Evolutionary conservation across 108 stramenopile species (phyloP), one percentile per base, ranked within the genome.

Genomic region (Aurantiochytrium sp.): DNA sequence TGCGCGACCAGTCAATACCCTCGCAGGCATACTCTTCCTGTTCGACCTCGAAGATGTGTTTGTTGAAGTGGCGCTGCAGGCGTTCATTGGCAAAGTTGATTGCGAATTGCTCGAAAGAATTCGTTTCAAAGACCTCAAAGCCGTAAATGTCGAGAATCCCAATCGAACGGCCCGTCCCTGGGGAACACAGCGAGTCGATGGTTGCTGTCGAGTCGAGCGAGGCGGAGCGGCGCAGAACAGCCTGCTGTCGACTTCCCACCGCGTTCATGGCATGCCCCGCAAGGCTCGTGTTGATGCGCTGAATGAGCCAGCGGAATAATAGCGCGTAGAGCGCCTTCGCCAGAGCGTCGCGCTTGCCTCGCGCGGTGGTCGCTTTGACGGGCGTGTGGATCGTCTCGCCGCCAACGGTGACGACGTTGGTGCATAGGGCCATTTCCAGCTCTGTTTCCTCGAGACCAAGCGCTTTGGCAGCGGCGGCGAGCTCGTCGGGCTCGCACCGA

Each of bases 1-100:
- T 98, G 93, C 97, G 97, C 8, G 96, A 92, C 96, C 97, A 98
- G 87, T 97, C 97, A 42, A 99, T 97, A 88, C 97, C 97, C 90
- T 99, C 98, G 8, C 93, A 90, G 35, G 96, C 88, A 88, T 99
- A 99, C 44, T 97, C 91, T 55, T 94, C 93, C 89, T 97, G 97
- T 90, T 98, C 98, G 6, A 98, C 96, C 91, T 97, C 95, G 92
- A 99, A 99, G 8, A 98, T 88, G 89, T 99, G 96, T 18, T 94
- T 91, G 91, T 98, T 99, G 93, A 99, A 99, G 87, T 98, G 97
- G 14, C 95, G 88, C 73, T 89, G 89, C 64, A 91, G 87, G 21
- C 45, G 42, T 45, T 91, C 90, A 58, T 91, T 91, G 45, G 88
- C 88, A 53, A 45, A 91, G 87, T 91, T 91, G 88, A 91, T 91